Evolutionary conservation across 768 basidiomycete genomes (phyloP).

Genomic region (Boletus pseudopeckii): DNA sequence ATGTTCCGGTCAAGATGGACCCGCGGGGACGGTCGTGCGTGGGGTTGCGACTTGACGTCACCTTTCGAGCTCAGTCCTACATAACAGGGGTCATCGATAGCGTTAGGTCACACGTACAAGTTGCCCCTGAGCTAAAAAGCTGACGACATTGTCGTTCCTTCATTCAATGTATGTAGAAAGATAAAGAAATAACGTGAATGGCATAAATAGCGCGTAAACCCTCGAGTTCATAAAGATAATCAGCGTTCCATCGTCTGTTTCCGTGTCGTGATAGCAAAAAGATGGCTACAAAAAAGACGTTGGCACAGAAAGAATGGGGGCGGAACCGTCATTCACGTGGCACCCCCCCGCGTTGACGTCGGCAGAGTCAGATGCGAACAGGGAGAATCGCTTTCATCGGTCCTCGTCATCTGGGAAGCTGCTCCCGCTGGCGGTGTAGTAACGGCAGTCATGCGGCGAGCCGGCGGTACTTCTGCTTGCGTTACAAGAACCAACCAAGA

Average conservation of each 20-base stretch:
- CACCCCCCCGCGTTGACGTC: not conserved
- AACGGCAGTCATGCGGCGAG: conserved; percentile 11
- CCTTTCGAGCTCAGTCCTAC: no score
- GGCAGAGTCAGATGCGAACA: not conserved
- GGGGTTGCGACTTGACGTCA: conserved; percentile 4
- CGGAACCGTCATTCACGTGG: no score
- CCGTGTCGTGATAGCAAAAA: no score
- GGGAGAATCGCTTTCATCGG: not conserved
- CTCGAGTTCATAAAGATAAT: conserved; percentile 31
- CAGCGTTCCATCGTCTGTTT: conserved; percentile 6
- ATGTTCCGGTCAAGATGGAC: conserved; percentile 2
- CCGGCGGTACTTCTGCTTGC: conserved; percentile 2
- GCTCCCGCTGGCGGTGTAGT: conserved; percentile 16
- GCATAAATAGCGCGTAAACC: conserved; percentile 27
- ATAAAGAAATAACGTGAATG: conserved; percentile 11
- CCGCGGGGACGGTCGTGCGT: not conserved
- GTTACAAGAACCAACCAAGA: conserved; percentile 2
- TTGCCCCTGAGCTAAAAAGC: no score
- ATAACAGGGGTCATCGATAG: no score
- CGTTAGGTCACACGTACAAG: no score
- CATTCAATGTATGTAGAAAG: no score
- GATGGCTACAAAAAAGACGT: no score
- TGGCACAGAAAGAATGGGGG: no score
- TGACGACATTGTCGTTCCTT: no score
- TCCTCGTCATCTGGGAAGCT: conserved; percentile 12